Base-by-base conservation (phyloP, 208 protist genomes). In the Crithidia bombi region DNA sequence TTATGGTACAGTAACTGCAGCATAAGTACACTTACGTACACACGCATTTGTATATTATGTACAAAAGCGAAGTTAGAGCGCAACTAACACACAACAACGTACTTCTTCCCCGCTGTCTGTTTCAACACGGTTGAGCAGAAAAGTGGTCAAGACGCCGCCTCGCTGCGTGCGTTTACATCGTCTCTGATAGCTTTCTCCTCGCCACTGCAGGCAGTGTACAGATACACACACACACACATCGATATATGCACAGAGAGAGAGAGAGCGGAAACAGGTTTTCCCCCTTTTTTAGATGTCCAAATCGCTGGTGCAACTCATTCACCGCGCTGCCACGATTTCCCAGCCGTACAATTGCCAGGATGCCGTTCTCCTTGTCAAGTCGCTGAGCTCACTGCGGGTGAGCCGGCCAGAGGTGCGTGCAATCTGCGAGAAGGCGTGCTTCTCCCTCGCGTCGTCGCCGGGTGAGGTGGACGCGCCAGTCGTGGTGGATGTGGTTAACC, bases 301-400 rank as follows among this genome's bases (percentile, higher is more conserved):
- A 3, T 39, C 54, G 17, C 57, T 79, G 6, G 38, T 66, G 6
- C 36, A 50, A 23, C 68, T 94, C 1, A 54, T 94, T 3, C 66
- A 74, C 2, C 78, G 86, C 26, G 84, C 81, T 5, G 82, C 89
- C 1, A 62, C 25, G 5, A 79, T 75, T 28, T 47, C 57, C 1
- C 69, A 65, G 44, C 80, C 82, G 15, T 80, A 89, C 52, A 92
- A 89, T 25, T 58, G 43, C 9, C 86, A 87, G 28, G 89, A 94
- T 65, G 71, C 86, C 1, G 23, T 92, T 0, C 64, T 92, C 3
- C 59, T 90, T 3, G 55, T 94, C 11, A 80, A 74, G 14, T 58
- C 86, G 12, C 70, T 94, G 11, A 61, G 80, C 21, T 9, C 30
- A 3, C 51, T 94, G 11, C 89, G 85, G 0, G 49, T 86, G 12